Evolutionary conservation across 371 early-diverging fungal genomes (phyloP), one percentile per base, ranked within the genome.

Genomic region (Fennellomyces sp.): DNA sequence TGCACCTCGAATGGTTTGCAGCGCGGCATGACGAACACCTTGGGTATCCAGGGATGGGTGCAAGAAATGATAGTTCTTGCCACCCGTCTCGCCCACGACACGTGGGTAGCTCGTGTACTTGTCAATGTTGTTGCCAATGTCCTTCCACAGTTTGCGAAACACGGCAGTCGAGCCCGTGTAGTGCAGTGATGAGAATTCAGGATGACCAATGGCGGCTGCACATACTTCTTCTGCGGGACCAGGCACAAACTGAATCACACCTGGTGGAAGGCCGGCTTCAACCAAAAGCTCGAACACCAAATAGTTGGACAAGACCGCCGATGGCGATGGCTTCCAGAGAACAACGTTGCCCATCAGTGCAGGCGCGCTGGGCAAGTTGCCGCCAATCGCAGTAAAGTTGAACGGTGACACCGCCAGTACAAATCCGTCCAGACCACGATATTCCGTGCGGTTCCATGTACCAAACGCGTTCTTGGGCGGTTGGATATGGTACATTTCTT

Each of bases 351-450:
- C 94, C 98, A 98, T 96, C 69, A 98, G 78, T 17, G 94, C 97
- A 35, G 99, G 98, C 3, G 98, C 97, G 65, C 86, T 81, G 38
- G 90, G 90, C 60, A 98, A 81, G 81, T 98, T 98, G 66, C 94
- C 98, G 69, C 95, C 99, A 68, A 98, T 98, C 58, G 99, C 99
- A 35, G 99, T 98, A 70, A 98, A 98, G 87, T 98, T 98, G 89
- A 98, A 98, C n/a, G 99, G 99, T 23, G 97, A 93, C 56, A 95
- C 91, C 47, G 97, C 98, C 58, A 94, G 88, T 30, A 97, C 95
- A 65, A 97, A 98, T 26, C 99, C 98, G 76, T 97, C 98, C 42
- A 98, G 83, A 42, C 91, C 89, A 60, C 98, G 92, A 85, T 95
- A 97, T 81, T 98, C 99, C 59, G 89, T 79, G 63, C 97, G 89